Conservation (phyloP, 352 stramenopile species). For the Pythium phragmitis region DNA sequence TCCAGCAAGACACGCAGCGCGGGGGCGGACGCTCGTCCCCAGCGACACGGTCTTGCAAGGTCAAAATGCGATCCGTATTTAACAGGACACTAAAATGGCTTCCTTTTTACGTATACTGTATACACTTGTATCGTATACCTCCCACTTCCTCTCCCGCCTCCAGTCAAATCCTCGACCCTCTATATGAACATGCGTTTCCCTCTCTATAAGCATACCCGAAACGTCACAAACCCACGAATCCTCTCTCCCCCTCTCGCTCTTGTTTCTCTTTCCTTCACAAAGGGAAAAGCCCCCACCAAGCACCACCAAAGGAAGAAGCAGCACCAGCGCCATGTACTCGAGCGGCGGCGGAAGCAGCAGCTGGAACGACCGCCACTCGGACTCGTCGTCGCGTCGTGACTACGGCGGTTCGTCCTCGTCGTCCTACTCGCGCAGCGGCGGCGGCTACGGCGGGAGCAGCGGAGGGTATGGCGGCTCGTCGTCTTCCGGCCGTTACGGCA, state of each 20-base stretch:
- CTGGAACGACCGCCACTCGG: conserved; percentile 63
- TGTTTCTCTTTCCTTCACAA: conserved; percentile 7
- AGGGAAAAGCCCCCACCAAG: conserved; percentile 12
- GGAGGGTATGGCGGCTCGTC: conserved; percentile 32
- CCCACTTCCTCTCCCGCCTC: conserved; percentile 1
- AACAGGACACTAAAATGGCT: conserved; percentile 21
- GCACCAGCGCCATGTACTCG: conserved; percentile 47
- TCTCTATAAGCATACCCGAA: conserved; percentile 20
- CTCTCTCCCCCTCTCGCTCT: neutral
- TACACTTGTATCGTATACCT: conserved; percentile 1
- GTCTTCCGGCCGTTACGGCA: conserved; percentile 32
- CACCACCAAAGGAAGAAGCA: neutral
- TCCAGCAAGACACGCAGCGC: no score
- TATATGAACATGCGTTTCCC: conserved; percentile 3
- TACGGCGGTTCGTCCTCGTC: conserved; percentile 33
- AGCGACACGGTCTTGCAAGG: no score
- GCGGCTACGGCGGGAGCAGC: conserved; percentile 42
- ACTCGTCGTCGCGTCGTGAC: conserved; percentile 71
- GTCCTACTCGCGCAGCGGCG: conserved; percentile 29
- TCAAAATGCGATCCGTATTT: conserved; percentile 20
- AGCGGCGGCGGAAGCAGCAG: conserved; percentile 39
- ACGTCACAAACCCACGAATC: conserved; percentile 7
- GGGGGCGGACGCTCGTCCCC: neutral
- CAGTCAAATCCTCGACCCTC: conserved; percentile 22
- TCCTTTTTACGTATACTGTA: conserved; percentile 18